Evolutionary conservation across 768 basidiomycete genomes (phyloP), one percentile per base, ranked within the genome.

Genomic region (Lyophyllum semitale): DNA sequence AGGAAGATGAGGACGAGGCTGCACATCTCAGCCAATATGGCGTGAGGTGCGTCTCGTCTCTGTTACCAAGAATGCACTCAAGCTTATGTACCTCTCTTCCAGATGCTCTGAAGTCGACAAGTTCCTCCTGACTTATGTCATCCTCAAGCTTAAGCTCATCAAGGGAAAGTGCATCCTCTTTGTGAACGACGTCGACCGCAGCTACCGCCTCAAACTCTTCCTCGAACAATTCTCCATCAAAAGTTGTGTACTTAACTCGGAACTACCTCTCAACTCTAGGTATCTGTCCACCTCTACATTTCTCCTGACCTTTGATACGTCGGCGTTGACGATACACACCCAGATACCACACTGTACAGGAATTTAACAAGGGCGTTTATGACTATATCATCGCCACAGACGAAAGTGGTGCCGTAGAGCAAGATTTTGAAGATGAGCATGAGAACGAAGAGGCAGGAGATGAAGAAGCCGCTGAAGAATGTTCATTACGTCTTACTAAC

Each of bases 301-400:
- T 37, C 18, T 54, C 18, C 3, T 38, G 20, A 13, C 35, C 26
- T 4, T 29, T 45, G n/a, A 20, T 15, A 8, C 22, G 41, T 43
- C 3, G 8, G 37, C 45, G 0, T 44, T 50, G 37, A 23, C 40
- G 27, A 33, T 38, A 33, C 5, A 6, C 13, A 27, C 4, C 6
- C 45, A 94, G 93, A 70, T 97, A 95, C 65, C 97, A 99, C 65
- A 89, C 89, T 1, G 97, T 99, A 1, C 95, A 99, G 63, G 97
- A 98, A 71, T 99, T 99, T 67, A 99, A 99, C 71, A 91, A 93
- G 63, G 97, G 97, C 2, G 93, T 97, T 8, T 98, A 98, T 63
- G 95, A 99, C 68, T 98, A 98, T 69, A 94, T 98, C 59, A 97
- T 99, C 51, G 97, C 97, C 0, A 96, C 95, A 9, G 96, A 98